Evolutionary conservation across 2,329 filamentous ascomycete species (phyloP), one percentile per base, ranked within the genome.

Genomic region (Chrysosporium keratinophilum): DNA sequence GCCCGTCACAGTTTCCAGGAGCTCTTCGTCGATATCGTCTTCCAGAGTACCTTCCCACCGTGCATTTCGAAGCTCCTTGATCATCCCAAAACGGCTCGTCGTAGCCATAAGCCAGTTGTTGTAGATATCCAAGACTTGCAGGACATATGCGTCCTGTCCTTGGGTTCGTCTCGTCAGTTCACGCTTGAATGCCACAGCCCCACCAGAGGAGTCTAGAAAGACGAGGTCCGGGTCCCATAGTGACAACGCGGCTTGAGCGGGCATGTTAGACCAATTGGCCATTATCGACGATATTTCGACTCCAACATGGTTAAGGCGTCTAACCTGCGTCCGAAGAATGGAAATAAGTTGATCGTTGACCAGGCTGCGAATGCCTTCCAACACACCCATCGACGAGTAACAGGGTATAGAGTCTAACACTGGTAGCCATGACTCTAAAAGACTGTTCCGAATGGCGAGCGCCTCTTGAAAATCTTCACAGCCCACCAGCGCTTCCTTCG

Each of bases 381-480:
- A 78, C 62, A 93, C 79, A 45, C 81, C 76, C 3, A 79, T 77
- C 1, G 83, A 78, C 35, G 60, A 65, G 59, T 70, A 70, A 0
- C 65, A 66, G 2, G 65, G 63, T 1, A 65, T 90, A 78, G 63
- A 90, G 76, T 35, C 84, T 83, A 62, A 78, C 74, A 60, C 81
- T 17, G 81, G 76, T 53, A 94, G 83, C 85, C 88, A 93, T 10
- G 85, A 78, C 60, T 85, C 81, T 45, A 94, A 69, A 5, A 89
- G 76, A 39, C 78, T 78, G 46, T 82, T 85, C 44, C 88, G 80
- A 51, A 94, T 70, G 33, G 82, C 76, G 34, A 88, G 78, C 33
- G 93, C 79, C 12, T 78, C 76, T 58, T 82, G 80, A 63, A 91
- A 84, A 54, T 88, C 82, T 4, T 74, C 68, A 66, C 83, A 79